A percentile compares a stretch with the other conserved stretches of the same genome.
phyloP scores from a whole-genome alignment of 73 alveolate species.

The Blepharisma stoltei region DNA sequence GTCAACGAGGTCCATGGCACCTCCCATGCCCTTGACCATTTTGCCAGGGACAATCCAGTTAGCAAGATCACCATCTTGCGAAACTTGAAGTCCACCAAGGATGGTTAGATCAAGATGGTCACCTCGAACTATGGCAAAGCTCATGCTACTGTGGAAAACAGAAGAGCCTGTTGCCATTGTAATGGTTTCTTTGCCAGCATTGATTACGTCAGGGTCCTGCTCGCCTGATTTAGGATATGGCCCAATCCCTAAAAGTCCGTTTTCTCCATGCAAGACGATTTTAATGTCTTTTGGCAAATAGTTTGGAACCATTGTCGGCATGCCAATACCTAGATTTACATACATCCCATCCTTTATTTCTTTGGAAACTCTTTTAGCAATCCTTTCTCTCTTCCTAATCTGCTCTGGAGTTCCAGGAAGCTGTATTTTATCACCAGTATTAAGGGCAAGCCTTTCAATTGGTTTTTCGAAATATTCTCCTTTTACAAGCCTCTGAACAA shows the following conservation, averaged over 20 bases:
- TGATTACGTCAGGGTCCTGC: constrained; percentile 84
- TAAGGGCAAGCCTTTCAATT: constrained; percentile 61
- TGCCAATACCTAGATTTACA: constrained; percentile 85
- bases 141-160: constrained; percentile 68
- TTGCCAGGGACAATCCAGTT: constrained; percentile 97
- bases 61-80: constrained; percentile 86
- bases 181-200: constrained; percentile 93
- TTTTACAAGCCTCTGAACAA: constrained; percentile 74
- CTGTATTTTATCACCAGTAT: constrained; percentile 31
- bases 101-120: constrained; percentile 82
- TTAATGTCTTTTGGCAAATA: constrained; percentile 45
- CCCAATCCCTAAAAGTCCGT: constrained; percentile 86
- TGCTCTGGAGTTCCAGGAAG: constrained; percentile 35
- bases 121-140: constrained; percentile 92
- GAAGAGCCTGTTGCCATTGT: constrained; percentile 79
- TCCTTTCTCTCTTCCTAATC: constrained; percentile 40
- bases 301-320: constrained; percentile 74
- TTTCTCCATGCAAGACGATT: constrained; percentile 70
- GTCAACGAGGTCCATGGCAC: constrained; percentile 87
- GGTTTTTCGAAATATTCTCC: constrained; percentile 59
- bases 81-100: constrained; percentile 85
- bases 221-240: constrained; percentile 67
- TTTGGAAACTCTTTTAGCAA: constrained; percentile 78
- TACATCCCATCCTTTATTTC: constrained; percentile 75
- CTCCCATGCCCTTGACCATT: constrained; percentile 93